phyloP scores from a whole-genome alignment of 2,329 filamentous ascomycete species.

The Exophiala viscosa region DNA sequence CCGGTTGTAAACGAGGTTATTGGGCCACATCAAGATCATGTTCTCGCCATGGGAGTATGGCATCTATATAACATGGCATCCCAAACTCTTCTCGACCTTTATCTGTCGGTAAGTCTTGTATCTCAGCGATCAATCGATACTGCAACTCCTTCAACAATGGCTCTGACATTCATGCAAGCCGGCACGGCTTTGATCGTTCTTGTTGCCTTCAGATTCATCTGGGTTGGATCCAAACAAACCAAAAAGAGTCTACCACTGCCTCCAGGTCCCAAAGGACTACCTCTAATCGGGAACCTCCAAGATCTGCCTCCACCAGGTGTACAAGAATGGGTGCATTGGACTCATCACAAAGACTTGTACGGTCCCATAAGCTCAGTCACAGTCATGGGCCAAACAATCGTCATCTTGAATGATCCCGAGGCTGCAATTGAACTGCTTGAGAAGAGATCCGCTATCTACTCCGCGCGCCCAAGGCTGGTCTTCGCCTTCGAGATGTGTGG shows the following conservation, averaged over 20 bases:
- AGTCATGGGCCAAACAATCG: slow-evolving; percentile 36
- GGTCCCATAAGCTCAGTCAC: slow-evolving; percentile 40
- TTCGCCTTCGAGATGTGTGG: slow-evolving; percentile 42
- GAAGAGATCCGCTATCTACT: slow-evolving; percentile 32
- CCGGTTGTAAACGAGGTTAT: too few species aligned
- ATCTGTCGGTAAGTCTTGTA: too few species aligned
- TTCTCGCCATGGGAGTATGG: too few species aligned
- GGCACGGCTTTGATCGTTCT: too few species aligned
- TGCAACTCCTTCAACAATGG: too few species aligned
- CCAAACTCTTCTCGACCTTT: too few species aligned
- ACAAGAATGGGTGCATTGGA: slow-evolving; percentile 43
- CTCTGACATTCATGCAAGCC: too few species aligned
- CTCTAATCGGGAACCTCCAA: slow-evolving; percentile 49
- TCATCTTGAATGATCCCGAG: slow-evolving; percentile 36
- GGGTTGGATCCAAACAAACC: neutral
- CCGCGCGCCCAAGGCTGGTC: slow-evolving; percentile 32
- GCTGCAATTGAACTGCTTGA: slow-evolving; percentile 36
- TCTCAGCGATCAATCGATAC: too few species aligned
- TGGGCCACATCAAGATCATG: too few species aligned
- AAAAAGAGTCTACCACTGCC: slow-evolving; percentile 35
- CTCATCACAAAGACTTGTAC: slow-evolving; percentile 42
- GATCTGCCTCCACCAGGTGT: slow-evolving; percentile 43
- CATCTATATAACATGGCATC: too few species aligned
- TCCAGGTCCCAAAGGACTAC: slow-evolving; percentile 49
- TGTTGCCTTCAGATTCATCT: neutral